Evolutionary conservation across 2,329 filamentous ascomycete genomes (phyloP).

Genomic region (Pseudocercospora fijiensis): DNA sequence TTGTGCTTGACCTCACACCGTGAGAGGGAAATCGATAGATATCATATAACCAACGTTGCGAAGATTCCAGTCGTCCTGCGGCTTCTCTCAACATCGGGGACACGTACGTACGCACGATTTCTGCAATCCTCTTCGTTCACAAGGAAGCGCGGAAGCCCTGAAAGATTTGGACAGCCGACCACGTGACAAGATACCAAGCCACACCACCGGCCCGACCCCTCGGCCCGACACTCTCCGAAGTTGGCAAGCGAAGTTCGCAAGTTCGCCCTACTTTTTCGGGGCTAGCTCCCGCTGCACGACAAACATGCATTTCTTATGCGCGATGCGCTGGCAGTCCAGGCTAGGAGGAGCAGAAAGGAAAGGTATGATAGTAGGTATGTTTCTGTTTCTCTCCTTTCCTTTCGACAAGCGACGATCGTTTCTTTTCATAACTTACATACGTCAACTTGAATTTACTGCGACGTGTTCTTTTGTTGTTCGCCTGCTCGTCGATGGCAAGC

Average conservation of each 20-base stretch:
- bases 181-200: neutral
- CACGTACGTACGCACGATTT: too few relatives aligned
- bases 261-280: neutral
- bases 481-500: neutral
- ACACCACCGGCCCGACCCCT: neutral
- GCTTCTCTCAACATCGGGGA: too few relatives aligned
- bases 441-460: neutral
- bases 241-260: too few relatives aligned
- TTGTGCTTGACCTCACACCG: too few relatives aligned
- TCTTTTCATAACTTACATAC: neutral
- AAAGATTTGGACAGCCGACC: too few relatives aligned
- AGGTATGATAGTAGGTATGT: constrained; percentile 2
- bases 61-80: too few relatives aligned
- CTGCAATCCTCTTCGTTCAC: too few relatives aligned
- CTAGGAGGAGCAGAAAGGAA: too few relatives aligned
- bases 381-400: neutral
- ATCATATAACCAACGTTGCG: too few relatives aligned
- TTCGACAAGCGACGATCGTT: neutral
- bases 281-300: constrained; percentile 4
- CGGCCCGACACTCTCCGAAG: too few relatives aligned
- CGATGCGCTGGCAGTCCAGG: constrained; percentile 9
- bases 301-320: constrained; percentile 7
- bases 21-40: too few relatives aligned
- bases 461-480: neutral
- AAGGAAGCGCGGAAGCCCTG: too few relatives aligned